phyloP scores from a whole-genome alignment of 2,329 filamentous ascomycete genomes.

The Zymoseptoria pseudotritici region DNA sequence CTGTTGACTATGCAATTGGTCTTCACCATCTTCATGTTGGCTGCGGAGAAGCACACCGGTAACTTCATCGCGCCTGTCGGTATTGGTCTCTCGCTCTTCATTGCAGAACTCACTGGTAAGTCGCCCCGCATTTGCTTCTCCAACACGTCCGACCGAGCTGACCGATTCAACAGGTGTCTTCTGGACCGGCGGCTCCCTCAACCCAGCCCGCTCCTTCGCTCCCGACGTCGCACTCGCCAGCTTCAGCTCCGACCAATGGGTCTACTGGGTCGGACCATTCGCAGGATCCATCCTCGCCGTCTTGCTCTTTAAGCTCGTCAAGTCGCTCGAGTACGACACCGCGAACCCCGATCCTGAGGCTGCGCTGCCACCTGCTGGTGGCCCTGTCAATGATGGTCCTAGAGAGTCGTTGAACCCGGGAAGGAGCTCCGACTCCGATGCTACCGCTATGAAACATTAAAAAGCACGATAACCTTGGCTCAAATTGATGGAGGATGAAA shows the following conservation, averaged over 20 bases:
- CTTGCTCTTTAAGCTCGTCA: slow-evolving; percentile 28
- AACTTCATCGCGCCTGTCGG: slow-evolving; percentile 26
- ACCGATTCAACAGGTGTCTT: slow-evolving; percentile 17
- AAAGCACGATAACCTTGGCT: neutral
- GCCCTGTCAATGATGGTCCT: neutral
- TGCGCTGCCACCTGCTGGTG: neutral
- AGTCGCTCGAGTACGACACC: slow-evolving; percentile 27
- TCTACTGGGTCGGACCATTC: slow-evolving; percentile 23
- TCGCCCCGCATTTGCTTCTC: neutral
- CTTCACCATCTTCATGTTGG: slow-evolving; percentile 31
- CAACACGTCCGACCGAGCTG: neutral
- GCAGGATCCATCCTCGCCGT: slow-evolving; percentile 25
- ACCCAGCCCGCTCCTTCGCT: slow-evolving; percentile 31
- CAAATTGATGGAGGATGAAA: neutral
- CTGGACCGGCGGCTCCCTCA: slow-evolving; percentile 28
- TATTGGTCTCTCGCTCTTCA: slow-evolving; percentile 22
- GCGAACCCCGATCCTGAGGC: slow-evolving; percentile 21
- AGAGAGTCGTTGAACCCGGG: neutral
- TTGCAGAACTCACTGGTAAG: slow-evolving; percentile 16
- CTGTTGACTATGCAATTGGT: slow-evolving; percentile 26
- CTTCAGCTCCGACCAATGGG: slow-evolving; percentile 14
- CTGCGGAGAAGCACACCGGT: slow-evolving; percentile 29
- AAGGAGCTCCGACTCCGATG: neutral
- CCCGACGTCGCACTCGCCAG: slow-evolving; percentile 23
- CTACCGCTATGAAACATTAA: neutral